Evolutionary conservation across 495 filamentous ascomycete genomes (phyloP).

Genomic region (Staphylotrichum longicolle): DNA sequence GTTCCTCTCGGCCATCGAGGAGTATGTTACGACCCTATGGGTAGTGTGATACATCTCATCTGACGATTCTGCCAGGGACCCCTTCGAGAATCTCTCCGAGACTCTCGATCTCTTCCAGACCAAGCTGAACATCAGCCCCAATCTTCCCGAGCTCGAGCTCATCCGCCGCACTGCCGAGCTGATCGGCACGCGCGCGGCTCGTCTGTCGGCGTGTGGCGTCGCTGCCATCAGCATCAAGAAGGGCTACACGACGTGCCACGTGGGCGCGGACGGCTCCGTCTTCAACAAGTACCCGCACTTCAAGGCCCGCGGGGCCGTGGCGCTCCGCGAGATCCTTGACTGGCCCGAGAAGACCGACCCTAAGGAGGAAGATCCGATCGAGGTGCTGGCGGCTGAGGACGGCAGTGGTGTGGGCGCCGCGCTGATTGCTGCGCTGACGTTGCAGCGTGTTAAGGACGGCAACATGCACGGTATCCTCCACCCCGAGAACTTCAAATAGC

Average conservation of each 20-base stretch:
- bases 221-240: conserved; percentile 97
- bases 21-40: conserved; percentile 45
- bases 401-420: conserved; percentile 95
- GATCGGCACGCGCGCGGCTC: conserved; percentile 90
- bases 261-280: conserved; percentile 91
- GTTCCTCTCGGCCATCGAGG: conserved; percentile 93
- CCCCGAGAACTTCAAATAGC: conserved; percentile 55
- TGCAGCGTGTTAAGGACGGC: conserved; percentile 78
- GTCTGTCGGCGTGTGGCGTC: conserved; percentile 89
- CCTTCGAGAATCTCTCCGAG: conserved; percentile 89
- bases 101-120: conserved; percentile 74
- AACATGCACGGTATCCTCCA: conserved; percentile 76
- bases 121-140: conserved; percentile 66
- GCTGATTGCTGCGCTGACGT: conserved; percentile 86
- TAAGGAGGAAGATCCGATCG: conserved; percentile 75
- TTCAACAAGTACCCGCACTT: conserved; percentile 99
- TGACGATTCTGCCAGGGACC: conserved; percentile 57
- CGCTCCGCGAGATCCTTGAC: conserved; percentile 89
- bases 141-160: conserved; percentile 75
- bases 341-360: conserved; percentile 66
- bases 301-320: conserved; percentile 82
- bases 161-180: conserved; percentile 84
- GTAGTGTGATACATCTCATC: background rate
- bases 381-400: conserved; percentile 86
- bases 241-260: conserved; percentile 79